These are phyloP conservation scores for Fusarium anguioides DNA, from an alignment of 2,329 filamentous ascomycete genomes.

Conservation along the genomic window DNA sequence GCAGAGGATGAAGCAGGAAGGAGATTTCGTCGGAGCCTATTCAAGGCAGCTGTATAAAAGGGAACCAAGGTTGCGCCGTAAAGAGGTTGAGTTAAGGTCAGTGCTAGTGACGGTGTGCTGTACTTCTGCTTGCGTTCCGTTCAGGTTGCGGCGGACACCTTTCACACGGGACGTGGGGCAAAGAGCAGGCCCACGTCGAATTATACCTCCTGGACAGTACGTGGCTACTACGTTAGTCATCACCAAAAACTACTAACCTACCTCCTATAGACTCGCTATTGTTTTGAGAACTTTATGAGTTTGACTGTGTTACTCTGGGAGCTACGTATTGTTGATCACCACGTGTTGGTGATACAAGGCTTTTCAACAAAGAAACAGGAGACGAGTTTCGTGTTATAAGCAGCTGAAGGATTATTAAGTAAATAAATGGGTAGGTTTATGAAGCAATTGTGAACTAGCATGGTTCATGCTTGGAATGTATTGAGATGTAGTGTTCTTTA, in stretches of 20 bases:
- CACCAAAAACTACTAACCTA: not conserved
- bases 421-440: too few species aligned
- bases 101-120: conserved; percentile 41
- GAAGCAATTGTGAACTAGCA: too few species aligned
- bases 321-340: too few species aligned
- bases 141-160: conserved; percentile 44
- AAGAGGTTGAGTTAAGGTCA: conserved; percentile 20
- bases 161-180: conserved; percentile 46
- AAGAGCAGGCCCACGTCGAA: conserved; percentile 24
- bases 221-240: conserved; percentile 36
- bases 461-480: too few species aligned
- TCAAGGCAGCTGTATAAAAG: conserved; percentile 44
- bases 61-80: conserved; percentile 41
- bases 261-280: too few species aligned
- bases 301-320: too few species aligned
- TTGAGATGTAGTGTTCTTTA: too few species aligned
- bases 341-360: too few species aligned
- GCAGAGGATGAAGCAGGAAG: conserved; percentile 6
- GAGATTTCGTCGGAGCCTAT: conserved; percentile 25
- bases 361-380: too few species aligned
- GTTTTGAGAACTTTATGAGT: too few species aligned
- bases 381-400: too few species aligned
- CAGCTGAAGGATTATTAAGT: too few species aligned
- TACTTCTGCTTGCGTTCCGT: conserved; percentile 35
- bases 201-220: conserved; percentile 24